Evolutionary conservation across 192 early-diverging fungal genomes (phyloP).

Genomic region (Paraglomus brasilianum): DNA sequence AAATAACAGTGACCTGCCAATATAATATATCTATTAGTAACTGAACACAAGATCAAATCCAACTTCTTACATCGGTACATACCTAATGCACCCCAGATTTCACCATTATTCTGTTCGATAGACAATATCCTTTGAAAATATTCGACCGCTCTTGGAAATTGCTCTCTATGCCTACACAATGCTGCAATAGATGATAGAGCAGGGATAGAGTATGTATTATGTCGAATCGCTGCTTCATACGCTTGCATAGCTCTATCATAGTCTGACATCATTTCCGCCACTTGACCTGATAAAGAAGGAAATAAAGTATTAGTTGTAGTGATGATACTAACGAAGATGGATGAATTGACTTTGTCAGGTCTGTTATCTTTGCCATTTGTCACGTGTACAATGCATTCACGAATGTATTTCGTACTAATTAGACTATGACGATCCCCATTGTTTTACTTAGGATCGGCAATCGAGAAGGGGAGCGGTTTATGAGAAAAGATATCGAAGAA

Average conservation of each 20-base stretch:
- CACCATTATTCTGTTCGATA: conserved; percentile 83
- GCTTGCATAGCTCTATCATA: conserved; percentile 80
- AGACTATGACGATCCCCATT: too few species aligned
- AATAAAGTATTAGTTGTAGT: background rate
- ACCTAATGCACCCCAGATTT: conserved; percentile 86
- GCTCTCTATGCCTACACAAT: conserved; percentile 78
- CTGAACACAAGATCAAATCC: background rate
- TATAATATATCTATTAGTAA: background rate
- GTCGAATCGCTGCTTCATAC: conserved; percentile 87
- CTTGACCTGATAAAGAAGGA: background rate
- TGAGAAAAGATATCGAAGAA: too few species aligned
- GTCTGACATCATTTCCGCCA: conserved; percentile 58
- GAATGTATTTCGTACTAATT: background rate
- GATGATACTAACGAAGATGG: background rate
- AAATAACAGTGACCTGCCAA: conserved; percentile 87
- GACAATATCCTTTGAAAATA: conserved; percentile 88
- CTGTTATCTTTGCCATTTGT: too few species aligned
- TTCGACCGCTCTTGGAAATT: conserved; percentile 84
- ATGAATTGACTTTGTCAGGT: too few species aligned
- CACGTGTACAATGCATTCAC: background rate
- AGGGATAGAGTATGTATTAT: conserved; percentile 88
- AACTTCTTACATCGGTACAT: background rate
- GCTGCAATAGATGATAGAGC: conserved; percentile 82
- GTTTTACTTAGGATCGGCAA: too few species aligned
- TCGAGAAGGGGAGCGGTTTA: too few species aligned